A percentile compares a stretch with the other conserved stretches of the same genome.
Conservation (phyloP, 2,329 filamentous ascomycete species). For the Dothistroma septosporum region DNA sequence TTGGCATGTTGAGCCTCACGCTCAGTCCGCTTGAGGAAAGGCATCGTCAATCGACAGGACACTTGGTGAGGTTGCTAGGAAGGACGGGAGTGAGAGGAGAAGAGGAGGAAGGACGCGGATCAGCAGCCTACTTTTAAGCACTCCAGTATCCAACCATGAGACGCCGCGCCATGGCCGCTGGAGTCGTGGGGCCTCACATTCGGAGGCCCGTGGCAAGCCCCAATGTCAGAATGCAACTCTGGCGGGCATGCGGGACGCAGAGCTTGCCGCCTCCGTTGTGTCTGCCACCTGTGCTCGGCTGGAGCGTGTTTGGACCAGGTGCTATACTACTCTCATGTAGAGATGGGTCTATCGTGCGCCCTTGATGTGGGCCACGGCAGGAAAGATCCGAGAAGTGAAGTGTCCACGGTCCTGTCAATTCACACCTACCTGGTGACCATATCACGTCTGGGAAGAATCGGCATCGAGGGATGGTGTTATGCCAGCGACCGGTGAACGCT, state of each 20-base stretch:
- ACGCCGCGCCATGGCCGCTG: slow-evolving; percentile 10
- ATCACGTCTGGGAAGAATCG: not conserved
- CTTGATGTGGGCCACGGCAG: slow-evolving; percentile 10
- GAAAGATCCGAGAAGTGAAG: slow-evolving; percentile 3
- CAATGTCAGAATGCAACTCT: slow-evolving; percentile 14
- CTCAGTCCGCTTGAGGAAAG: slow-evolving; percentile 34
- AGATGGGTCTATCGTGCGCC: slow-evolving; percentile 12
- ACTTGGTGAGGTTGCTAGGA: slow-evolving; percentile 3
- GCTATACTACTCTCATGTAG: slow-evolving; percentile 14
- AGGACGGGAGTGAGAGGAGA: slow-evolving; percentile 6
- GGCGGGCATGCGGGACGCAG: slow-evolving; percentile 15
- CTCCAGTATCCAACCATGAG: not conserved
- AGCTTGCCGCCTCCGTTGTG: slow-evolving; percentile 14
- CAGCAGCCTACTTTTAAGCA: slow-evolving; percentile 9
- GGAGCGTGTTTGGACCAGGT: slow-evolving; percentile 12
- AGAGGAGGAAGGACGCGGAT: not conserved
- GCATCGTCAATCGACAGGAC: slow-evolving; percentile 21
- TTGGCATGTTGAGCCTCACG: slow-evolving; percentile 30
- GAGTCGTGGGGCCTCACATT: slow-evolving; percentile 18
- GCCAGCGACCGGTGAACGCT: not conserved
- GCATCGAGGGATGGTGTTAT: not conserved
- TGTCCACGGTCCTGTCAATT: not conserved
- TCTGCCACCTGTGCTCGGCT: slow-evolving; percentile 8
- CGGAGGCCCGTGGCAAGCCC: slow-evolving; percentile 22
- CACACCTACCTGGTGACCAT: slow-evolving; percentile 5